These are phyloP conservation scores for Postia placenta DNA, from an alignment of 768 basidiomycete species.

Conservation along the genomic window DNA sequence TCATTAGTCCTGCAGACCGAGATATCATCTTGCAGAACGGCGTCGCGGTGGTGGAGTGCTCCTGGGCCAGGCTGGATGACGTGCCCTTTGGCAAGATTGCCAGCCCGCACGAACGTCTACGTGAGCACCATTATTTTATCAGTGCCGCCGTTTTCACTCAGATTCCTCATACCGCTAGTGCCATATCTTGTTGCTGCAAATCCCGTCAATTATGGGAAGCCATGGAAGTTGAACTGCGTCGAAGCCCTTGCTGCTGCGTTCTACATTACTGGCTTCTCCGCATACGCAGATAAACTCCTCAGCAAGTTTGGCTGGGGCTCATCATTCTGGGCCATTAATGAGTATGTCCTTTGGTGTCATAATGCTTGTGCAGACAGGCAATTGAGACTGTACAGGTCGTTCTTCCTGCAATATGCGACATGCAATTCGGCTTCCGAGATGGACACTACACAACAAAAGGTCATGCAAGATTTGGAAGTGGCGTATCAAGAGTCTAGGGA, in stretches of 20 bases:
- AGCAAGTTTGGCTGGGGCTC: slow-evolving; percentile 88
- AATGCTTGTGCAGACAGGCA: neutral
- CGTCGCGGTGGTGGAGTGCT: slow-evolving; percentile 97
- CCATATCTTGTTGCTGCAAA: slow-evolving; percentile 95
- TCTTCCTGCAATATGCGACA: slow-evolving; percentile 66
- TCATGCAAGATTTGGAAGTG: slow-evolving; percentile 63
- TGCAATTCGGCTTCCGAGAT: slow-evolving; percentile 63
- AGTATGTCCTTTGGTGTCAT: slow-evolving; percentile 33
- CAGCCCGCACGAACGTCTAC: slow-evolving; percentile 84
- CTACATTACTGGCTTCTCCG: slow-evolving; percentile 84
- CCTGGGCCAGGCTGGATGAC: slow-evolving; percentile 94
- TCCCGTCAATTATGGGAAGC: slow-evolving; percentile 97
- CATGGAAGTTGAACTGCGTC: slow-evolving; percentile 93
- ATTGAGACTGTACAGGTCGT: slow-evolving; percentile 13
- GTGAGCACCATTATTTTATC: slow-evolving; percentile 59
- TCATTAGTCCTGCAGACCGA: slow-evolving; percentile 81
- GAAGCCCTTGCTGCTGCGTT: slow-evolving; percentile 94
- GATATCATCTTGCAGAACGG: slow-evolving; percentile 69
- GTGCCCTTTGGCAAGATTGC: slow-evolving; percentile 93
- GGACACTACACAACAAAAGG: slow-evolving; percentile 51
- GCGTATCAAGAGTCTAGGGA: slow-evolving; percentile 54
- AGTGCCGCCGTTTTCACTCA: slow-evolving; percentile 20
- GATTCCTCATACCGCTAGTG: slow-evolving; percentile 43
- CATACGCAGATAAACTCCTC: slow-evolving; percentile 73
- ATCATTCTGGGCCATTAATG: slow-evolving; percentile 83